These are phyloP conservation scores for Phialophora verrucosa DNA, from an alignment of 2,329 filamentous ascomycete species.

Conservation along the genomic window DNA sequence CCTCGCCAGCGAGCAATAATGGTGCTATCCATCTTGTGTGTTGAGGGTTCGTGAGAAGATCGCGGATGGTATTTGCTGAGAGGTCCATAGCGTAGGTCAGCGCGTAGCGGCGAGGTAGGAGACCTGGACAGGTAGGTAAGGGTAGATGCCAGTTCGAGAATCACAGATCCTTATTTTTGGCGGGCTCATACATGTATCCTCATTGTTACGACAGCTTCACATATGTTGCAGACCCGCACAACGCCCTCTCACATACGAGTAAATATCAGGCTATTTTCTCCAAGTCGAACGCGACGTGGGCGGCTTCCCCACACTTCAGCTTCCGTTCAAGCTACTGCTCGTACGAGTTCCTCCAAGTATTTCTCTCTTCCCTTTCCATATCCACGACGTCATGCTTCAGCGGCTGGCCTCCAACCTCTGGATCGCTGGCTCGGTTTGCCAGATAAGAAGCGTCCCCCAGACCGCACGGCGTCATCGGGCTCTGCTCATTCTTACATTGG, in stretches of 20 bases:
- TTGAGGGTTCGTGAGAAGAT: constrained; percentile 59
- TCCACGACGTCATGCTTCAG: constrained; percentile 18
- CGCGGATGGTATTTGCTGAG: constrained; percentile 41
- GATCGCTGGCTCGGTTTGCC: constrained; percentile 12
- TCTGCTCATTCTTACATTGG: neutral
- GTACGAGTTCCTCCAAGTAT: too few relatives aligned
- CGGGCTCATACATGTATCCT: neutral
- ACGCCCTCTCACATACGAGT: neutral
- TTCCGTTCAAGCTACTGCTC: neutral
- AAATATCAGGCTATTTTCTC: constrained; percentile 13
- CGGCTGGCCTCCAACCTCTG: neutral
- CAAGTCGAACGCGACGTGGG: neutral
- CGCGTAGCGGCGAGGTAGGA: neutral
- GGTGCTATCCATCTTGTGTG: constrained; percentile 69
- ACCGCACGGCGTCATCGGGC: constrained; percentile 12
- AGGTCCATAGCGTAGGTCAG: constrained; percentile 43
- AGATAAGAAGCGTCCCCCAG: constrained; percentile 7
- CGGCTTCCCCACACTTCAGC: constrained; percentile 2
- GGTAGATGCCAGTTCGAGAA: neutral
- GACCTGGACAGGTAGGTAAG: neutral
- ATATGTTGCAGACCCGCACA: neutral
- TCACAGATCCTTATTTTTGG: neutral
- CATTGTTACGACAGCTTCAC: neutral
- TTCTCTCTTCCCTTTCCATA: neutral
- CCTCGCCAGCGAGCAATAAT: constrained; percentile 72